Evolutionary conservation across 2,329 filamentous ascomycete species (phyloP), one percentile per base, ranked within the genome.

Genomic region (Madurella fahalii): DNA sequence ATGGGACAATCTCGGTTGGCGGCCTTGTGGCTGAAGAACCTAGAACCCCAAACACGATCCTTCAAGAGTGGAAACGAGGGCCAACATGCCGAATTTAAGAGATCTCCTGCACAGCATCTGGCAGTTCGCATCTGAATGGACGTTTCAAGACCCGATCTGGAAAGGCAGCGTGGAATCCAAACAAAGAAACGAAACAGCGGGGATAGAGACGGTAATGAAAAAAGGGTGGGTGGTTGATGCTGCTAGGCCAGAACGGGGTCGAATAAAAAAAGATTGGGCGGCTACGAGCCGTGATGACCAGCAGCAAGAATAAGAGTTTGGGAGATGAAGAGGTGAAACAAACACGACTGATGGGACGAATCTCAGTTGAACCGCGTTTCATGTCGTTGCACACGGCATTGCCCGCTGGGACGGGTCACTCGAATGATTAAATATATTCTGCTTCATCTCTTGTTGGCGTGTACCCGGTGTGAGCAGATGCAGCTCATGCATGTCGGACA

Each of bases 231-330:
- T 15, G 11, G 4, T 4, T 15, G 20, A 30, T 37, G 45, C 17
- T 16, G 17, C 12, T 4, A 25, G 25, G 18, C 37, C 15, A 11
- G 39, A 17, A 18, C n/a, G 34, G 12, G 34, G 9, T 37, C n/a
- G 17, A 50, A 54, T 55, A 56, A 58, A 56, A 58, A 58, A 58
- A 58, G 52, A 50, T 17, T 53, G 52, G 56, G 56, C 56, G 56
- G 56, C 50, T 58, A 54, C 50, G 18, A 40, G 32, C 42, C 47
- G 47, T 46, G 47, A 37, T 32, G 47, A 45, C 31, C 11, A 12
- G 15, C 2, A 41, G 40, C 40, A 4, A 25, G 16, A 16, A 43
- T 43, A 20, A 17, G 25, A 20, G 18, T 3, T 25, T 2, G 41
- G 13, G 47, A 37, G n/a, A 11, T 15, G 2, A 11, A 37, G 11